Percentiles rank a stretch among this genome's conserved stretches.
These are phyloP conservation scores for Actinomortierella wolfii DNA, from an alignment of 371 early-diverging fungal species.

Conservation along the genomic window DNA sequence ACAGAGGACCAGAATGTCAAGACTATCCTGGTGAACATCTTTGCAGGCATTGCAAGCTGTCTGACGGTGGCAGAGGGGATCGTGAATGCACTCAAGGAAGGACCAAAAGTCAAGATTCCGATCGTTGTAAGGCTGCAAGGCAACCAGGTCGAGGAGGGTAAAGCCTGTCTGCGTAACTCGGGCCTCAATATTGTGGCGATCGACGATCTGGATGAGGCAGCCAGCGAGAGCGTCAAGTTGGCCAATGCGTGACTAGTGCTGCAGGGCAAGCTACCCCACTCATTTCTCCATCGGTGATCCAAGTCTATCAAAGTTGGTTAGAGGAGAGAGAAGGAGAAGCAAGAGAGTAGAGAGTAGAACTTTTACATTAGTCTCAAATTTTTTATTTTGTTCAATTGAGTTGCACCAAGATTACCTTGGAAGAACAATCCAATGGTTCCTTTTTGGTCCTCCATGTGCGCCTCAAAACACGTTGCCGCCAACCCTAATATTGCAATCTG, in stretches of 20 bases:
- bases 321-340: no score
- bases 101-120: conserved; percentile 59
- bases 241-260: conserved; percentile 9
- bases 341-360: no score
- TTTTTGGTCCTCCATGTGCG: no score
- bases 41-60: conserved; percentile 76
- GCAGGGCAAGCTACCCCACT: no score
- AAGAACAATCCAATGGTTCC: no score
- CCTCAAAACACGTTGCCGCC: no score
- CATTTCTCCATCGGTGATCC: no score
- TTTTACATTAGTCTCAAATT: no score
- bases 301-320: no score
- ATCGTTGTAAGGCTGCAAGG: conserved; percentile 64
- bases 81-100: conserved; percentile 61
- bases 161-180: conserved; percentile 58
- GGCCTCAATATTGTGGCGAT: conserved; percentile 61
- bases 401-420: no score
- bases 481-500: no score
- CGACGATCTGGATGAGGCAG: conserved; percentile 72
- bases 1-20: conserved; percentile 65
- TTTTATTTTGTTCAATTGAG: no score
- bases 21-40: conserved; percentile 75
- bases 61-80: conserved; percentile 77
- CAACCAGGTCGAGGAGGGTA: conserved; percentile 69
- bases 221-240: conserved; percentile 46